These are phyloP conservation scores for Telfairia occidentalis DNA, from an alignment of 331 rosid genomes.

Conservation along the genomic window DNA sequence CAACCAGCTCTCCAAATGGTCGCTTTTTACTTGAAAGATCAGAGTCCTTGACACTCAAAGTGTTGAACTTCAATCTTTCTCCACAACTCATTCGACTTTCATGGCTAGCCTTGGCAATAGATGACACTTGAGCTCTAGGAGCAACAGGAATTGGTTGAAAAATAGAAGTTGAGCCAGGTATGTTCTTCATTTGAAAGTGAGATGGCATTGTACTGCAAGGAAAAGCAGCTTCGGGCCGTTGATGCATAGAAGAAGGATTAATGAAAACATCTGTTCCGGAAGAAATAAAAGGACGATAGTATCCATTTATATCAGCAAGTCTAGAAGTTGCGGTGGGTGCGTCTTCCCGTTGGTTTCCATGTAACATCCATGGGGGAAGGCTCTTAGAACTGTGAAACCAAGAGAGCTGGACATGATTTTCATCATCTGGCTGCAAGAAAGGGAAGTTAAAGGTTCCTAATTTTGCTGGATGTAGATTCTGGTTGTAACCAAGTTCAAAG, in stretches of 20 bases:
- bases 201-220: slow-evolving; percentile 33
- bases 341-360: slow-evolving; percentile 37
- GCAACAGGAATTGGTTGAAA: slow-evolving; percentile 35
- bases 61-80: slow-evolving; percentile 41
- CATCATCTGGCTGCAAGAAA: slow-evolving; percentile 43
- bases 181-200: slow-evolving; percentile 28
- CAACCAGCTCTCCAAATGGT: slow-evolving; percentile 24
- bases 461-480: slow-evolving; percentile 32
- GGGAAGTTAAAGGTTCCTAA: slow-evolving; percentile 46
- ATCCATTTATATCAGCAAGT: slow-evolving; percentile 23
- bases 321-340: slow-evolving; percentile 31
- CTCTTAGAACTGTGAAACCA: slow-evolving; percentile 37
- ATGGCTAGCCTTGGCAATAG: slow-evolving; percentile 23
- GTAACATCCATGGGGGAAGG: slow-evolving; percentile 54
- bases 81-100: slow-evolving; percentile 27
- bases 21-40: slow-evolving; percentile 46
- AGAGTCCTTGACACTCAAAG: slow-evolving; percentile 31
- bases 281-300: slow-evolving; percentile 28
- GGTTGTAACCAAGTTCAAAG: slow-evolving; percentile 35
- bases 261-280: slow-evolving; percentile 29
- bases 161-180: slow-evolving; percentile 25
- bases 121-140: slow-evolving; percentile 22
- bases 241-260: slow-evolving; percentile 26
- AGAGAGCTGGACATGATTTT: slow-evolving; percentile 35
- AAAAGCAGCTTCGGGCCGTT: slow-evolving; percentile 30